Conservation (phyloP, 306 rosid genomes). For the Dicorynia guianensis region DNA sequence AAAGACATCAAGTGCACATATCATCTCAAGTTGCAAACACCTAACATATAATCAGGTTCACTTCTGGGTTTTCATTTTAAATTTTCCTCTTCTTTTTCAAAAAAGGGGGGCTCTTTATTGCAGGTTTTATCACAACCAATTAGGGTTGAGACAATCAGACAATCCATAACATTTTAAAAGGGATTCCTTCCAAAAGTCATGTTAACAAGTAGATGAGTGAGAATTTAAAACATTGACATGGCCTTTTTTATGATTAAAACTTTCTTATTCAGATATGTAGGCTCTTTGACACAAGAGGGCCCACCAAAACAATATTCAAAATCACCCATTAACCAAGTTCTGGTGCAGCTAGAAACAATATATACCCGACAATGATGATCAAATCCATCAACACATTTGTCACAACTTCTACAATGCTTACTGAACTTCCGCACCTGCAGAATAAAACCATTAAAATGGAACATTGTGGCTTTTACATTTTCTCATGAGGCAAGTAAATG, state of each 20-base stretch:
- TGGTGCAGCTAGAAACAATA: slow-evolving; percentile 10
- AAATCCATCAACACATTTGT: slow-evolving; percentile 89
- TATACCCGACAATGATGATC: slow-evolving; percentile 89
- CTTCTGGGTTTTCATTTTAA: background rate
- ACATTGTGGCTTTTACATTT: slow-evolving; percentile 27
- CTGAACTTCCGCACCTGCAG: slow-evolving; percentile 82
- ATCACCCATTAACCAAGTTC: slow-evolving; percentile 19
- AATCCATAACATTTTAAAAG: slow-evolving; percentile 11
- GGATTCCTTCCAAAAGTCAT: slow-evolving; percentile 3
- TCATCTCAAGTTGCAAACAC: slow-evolving; percentile 26
- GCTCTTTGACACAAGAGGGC: slow-evolving; percentile 1
- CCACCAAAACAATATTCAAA: slow-evolving; percentile 12
- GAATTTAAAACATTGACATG: slow-evolving; percentile 14
- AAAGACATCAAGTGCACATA: slow-evolving; percentile 24
- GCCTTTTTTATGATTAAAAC: background rate
- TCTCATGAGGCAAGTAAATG: slow-evolving; percentile 29
- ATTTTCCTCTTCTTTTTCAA: no score
- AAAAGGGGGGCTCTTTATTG: background rate
- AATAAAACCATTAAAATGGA: slow-evolving; percentile 28
- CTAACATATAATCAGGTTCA: slow-evolving; percentile 17
- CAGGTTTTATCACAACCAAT: background rate
- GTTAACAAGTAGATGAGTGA: slow-evolving; percentile 7
- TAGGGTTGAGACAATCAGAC: slow-evolving; percentile 21
- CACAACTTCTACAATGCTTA: slow-evolving; percentile 89
- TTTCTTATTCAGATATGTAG: slow-evolving; percentile 18